Conservation (phyloP, 208 protist genomes). For the Strigomonas culicis region DNA sequence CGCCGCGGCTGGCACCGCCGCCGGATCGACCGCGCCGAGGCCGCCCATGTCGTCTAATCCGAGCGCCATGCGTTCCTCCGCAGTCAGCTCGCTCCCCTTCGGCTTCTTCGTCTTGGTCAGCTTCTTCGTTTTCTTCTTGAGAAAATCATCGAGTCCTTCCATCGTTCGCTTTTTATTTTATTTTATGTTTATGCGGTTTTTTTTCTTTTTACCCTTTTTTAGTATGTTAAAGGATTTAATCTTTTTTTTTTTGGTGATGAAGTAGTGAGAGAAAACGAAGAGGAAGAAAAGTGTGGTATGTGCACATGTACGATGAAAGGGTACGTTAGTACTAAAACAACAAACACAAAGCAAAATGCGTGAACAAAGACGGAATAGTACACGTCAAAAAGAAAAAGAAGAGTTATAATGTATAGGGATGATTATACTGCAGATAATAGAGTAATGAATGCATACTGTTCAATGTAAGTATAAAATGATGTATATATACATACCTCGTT, state of each 20-base stretch:
- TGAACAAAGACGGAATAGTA: conserved; percentile 4
- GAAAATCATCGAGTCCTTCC: conserved; percentile 1
- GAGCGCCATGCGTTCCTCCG: neutral
- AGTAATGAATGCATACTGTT: neutral
- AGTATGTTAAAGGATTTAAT: neutral
- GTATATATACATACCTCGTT: neutral
- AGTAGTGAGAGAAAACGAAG: neutral
- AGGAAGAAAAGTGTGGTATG: neutral
- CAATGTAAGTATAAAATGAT: neutral
- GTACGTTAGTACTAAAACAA: neutral
- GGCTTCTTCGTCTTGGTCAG: neutral
- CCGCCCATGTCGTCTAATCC: neutral
- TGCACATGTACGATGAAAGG: neutral
- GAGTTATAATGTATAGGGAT: neutral
- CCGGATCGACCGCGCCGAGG: neutral
- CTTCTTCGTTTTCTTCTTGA: neutral
- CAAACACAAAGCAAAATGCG: neutral
- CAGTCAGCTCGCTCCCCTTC: neutral
- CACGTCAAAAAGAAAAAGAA: conserved; percentile 16
- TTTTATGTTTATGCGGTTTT: neutral
- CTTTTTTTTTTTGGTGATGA: neutral
- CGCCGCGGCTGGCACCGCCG: neutral
- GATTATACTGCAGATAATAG: neutral
- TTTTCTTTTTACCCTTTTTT: conserved; percentile 1
- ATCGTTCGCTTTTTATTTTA: neutral